Conservation (phyloP, 805 yeast genomes). For the Zygosaccharomyces rouxii region DNA sequence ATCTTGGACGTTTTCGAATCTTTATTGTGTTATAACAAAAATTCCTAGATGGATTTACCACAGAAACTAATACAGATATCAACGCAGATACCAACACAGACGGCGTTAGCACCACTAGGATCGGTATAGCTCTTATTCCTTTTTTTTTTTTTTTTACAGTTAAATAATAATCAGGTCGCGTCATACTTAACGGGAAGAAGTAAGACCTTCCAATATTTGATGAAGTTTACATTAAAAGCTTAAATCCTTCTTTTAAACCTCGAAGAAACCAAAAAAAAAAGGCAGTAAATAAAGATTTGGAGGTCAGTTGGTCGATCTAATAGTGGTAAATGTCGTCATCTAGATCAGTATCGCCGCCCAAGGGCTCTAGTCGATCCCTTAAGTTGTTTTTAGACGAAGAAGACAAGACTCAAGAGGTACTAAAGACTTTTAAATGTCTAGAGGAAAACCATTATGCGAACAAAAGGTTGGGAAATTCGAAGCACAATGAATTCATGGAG, state of each 20-base stretch:
- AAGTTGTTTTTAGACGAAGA: conserved; percentile 37
- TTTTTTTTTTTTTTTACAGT: conserved; percentile 1
- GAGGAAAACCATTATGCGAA: conserved; percentile 57
- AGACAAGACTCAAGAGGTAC: conserved; percentile 68
- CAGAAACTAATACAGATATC: background rate
- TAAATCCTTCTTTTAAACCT: background rate
- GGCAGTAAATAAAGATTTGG: background rate
- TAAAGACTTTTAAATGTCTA: conserved; percentile 50
- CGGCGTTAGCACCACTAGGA: background rate
- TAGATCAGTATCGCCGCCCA: conserved; percentile 12
- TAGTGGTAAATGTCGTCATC: conserved; percentile 5
- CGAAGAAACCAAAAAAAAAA: background rate
- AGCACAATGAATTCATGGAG: conserved; percentile 71
- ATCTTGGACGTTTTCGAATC: conserved; percentile 15
- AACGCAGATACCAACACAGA: background rate
- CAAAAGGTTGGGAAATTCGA: conserved; percentile 62
- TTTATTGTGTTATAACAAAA: conserved; percentile 12
- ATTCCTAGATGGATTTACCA: background rate
- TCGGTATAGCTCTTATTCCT: background rate
- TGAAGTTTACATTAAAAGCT: background rate
- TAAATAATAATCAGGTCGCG: conserved; percentile 1
- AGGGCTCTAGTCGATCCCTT: conserved; percentile 6
- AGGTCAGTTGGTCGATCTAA: background rate
- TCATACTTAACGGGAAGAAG: conserved; percentile 1
- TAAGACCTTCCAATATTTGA: background rate